These are phyloP conservation scores for Acrocalymma vagum DNA, from an alignment of 2,329 filamentous ascomycete species.

Conservation along the genomic window DNA sequence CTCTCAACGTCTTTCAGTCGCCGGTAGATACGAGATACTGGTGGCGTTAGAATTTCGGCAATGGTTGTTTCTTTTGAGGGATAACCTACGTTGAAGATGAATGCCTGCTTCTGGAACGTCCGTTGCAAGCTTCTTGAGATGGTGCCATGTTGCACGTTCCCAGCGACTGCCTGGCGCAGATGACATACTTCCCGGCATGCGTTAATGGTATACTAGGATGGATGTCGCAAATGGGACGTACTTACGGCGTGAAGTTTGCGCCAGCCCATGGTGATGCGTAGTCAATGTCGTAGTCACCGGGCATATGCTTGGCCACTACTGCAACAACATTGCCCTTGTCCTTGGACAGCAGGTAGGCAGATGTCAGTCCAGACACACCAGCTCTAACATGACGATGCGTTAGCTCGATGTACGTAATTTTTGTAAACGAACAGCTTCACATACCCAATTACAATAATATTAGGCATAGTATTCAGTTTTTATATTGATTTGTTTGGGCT, in stretches of 20 bases:
- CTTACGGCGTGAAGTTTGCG: constrained; percentile 65
- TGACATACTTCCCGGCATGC: constrained; percentile 5
- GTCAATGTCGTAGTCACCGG: constrained; percentile 89
- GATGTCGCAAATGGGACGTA: not conserved
- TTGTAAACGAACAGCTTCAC: constrained; percentile 16
- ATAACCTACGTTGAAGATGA: constrained; percentile 71
- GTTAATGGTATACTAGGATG: not conserved
- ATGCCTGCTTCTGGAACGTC: constrained; percentile 79
- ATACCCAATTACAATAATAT: constrained; percentile 57
- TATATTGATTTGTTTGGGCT: constrained; percentile 1
- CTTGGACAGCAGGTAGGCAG: constrained; percentile 66
- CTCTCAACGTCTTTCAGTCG: constrained; percentile 34
- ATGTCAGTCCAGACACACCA: constrained; percentile 72
- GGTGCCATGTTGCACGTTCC: constrained; percentile 47
- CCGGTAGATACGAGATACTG: constrained; percentile 3
- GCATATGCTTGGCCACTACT: constrained; percentile 86
- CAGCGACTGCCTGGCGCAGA: constrained; percentile 3
- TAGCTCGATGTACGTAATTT: not conserved
- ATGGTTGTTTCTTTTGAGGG: no score
- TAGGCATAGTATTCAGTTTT: constrained; percentile 13
- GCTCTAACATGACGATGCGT: constrained; percentile 55
- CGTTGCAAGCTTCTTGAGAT: constrained; percentile 51
- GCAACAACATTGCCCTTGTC: constrained; percentile 67
- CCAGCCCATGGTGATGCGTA: constrained; percentile 93
- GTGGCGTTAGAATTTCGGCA: not conserved